Conservation (phyloP, 106 monocot genomes). For the Agapanthus africanus region DNA sequence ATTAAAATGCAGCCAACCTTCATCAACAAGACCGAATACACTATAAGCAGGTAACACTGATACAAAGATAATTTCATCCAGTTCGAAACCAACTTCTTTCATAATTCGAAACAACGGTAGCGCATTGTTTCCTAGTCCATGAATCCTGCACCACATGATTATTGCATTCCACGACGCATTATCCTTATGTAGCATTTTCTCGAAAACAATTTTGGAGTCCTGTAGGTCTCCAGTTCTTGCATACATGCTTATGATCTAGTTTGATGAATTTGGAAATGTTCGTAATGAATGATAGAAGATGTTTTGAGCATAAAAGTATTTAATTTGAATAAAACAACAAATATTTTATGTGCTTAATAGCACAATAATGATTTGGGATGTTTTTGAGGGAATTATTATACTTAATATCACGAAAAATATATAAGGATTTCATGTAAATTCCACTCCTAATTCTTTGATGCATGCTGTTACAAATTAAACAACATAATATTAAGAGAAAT, state of each 20-base stretch:
- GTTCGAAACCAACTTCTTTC: slow-evolving; percentile 32
- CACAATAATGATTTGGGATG: too few species aligned
- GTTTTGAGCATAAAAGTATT: too few species aligned
- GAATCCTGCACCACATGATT: slow-evolving; percentile 72
- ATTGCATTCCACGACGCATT: slow-evolving; percentile 82
- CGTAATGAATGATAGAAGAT: too few species aligned
- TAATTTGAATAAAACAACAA: too few species aligned
- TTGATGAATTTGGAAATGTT: too few species aligned
- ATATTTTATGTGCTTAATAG: too few species aligned
- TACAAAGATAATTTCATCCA: slow-evolving; percentile 56
- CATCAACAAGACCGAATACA: slow-evolving; percentile 48
- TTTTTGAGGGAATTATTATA: too few species aligned
- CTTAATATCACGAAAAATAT: too few species aligned
- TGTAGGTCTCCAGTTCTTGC: slow-evolving; percentile 61
- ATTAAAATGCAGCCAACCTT: slow-evolving; percentile 64
- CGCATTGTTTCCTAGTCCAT: slow-evolving; percentile 52
- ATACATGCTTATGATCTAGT: slow-evolving; percentile 73
- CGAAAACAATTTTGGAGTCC: slow-evolving; percentile 39
- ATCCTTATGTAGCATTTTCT: slow-evolving; percentile 30
- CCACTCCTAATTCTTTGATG: too few species aligned
- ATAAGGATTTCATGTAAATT: too few species aligned
- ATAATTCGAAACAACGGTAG: slow-evolving; percentile 52
- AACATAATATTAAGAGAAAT: too few species aligned
- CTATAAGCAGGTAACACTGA: slow-evolving; percentile 79
- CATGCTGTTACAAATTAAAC: too few species aligned